These are phyloP conservation scores for Lodderomyces metapsilosis DNA, from an alignment of 1,139 yeast genomes.

Conservation along the genomic window DNA sequence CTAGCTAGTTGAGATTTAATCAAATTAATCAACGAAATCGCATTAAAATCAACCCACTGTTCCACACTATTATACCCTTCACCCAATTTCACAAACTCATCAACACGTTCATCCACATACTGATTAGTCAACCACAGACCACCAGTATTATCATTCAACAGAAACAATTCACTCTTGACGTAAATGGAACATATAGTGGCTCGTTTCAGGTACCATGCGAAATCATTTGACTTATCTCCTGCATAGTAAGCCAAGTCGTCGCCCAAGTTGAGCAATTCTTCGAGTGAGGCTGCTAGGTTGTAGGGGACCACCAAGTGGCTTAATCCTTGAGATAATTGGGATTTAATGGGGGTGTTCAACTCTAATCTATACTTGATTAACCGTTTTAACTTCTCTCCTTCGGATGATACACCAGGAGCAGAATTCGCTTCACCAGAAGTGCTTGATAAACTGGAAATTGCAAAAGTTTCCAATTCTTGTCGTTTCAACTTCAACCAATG, in stretches of 20 bases:
- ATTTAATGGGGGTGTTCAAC: constrained; percentile 56
- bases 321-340: constrained; percentile 47
- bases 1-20: constrained; percentile 67
- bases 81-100: constrained; percentile 55
- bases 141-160: constrained; percentile 71
- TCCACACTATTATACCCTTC: constrained; percentile 59
- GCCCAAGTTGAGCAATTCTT: constrained; percentile 69
- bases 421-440: no score
- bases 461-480: constrained; percentile 31
- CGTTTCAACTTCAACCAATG: constrained; percentile 43
- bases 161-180: constrained; percentile 72
- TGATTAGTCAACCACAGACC: constrained; percentile 56
- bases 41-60: constrained; percentile 76
- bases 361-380: constrained; percentile 61
- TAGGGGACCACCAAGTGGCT: constrained; percentile 55
- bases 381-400: constrained; percentile 57
- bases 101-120: constrained; percentile 63
- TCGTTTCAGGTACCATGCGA: constrained; percentile 92
- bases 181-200: constrained; percentile 67
- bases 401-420: constrained; percentile 27
- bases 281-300: constrained; percentile 49
- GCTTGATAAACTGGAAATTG: constrained; percentile 14
- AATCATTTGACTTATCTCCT: constrained; percentile 80
- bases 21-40: constrained; percentile 64
- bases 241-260: constrained; percentile 83